Conservation (phyloP, 2,329 filamentous ascomycete species). For the Sporothrix pseudoabietina region DNA sequence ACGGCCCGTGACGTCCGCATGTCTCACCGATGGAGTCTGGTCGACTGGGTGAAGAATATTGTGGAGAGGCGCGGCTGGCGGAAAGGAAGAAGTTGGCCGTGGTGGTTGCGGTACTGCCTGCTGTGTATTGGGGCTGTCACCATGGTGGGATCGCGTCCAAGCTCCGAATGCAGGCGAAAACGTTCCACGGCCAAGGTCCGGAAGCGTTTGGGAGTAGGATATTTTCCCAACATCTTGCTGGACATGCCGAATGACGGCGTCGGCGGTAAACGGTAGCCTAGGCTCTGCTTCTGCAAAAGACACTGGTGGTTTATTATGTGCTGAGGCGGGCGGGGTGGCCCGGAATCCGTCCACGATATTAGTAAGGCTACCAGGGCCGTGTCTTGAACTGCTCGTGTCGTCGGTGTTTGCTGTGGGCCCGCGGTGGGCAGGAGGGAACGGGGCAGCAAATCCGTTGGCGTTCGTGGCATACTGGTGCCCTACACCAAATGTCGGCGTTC, state of each 20-base stretch:
- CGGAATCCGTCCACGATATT: neutral
- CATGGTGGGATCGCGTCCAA: slow-evolving; percentile 7
- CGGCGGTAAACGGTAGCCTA: neutral
- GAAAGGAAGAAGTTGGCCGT: neutral
- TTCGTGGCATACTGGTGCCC: neutral
- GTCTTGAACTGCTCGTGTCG: neutral
- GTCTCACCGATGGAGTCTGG: slow-evolving; percentile 10
- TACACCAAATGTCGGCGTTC: neutral
- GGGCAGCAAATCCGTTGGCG: slow-evolving; percentile 7
- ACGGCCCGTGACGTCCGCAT: neutral
- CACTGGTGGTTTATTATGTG: neutral
- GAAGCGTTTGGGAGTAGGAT: neutral
- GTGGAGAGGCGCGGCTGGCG: slow-evolving; percentile 24
- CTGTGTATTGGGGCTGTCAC: neutral
- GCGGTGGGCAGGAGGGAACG: slow-evolving; percentile 3
- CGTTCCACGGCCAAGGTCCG: neutral
- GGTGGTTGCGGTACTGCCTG: neutral
- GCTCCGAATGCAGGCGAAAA: slow-evolving; percentile 8
- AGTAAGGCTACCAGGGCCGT: neutral
- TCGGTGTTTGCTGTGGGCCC: neutral
- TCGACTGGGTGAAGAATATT: slow-evolving; percentile 29
- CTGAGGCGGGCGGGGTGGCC: neutral
- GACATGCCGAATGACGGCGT: slow-evolving; percentile 6
- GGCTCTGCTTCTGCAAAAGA: neutral
- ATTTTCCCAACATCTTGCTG: neutral